A percentile compares a stretch with the other conserved stretches of the same genome.
Conservation (phyloP, 371 early-diverging fungal genomes). For the Apophysomyces variabilis region DNA sequence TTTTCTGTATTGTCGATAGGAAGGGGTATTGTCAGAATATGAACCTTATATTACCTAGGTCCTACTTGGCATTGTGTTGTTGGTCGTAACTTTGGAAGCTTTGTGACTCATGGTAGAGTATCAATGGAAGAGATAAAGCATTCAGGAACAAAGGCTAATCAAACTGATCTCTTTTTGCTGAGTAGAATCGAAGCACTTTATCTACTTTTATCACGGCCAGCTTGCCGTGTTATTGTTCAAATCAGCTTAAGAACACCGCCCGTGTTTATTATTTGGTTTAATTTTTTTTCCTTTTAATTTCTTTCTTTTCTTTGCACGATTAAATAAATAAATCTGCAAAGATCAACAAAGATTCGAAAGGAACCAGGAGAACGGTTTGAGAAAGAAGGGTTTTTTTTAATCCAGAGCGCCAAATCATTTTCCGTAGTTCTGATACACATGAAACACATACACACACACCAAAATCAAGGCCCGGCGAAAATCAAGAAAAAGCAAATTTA, state of each 20-base stretch:
- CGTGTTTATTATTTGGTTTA: neutral
- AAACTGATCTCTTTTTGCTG: constrained; percentile 13
- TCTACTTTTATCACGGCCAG: constrained; percentile 97
- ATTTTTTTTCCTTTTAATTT: too few relatives aligned
- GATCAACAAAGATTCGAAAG: neutral
- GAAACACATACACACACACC: neutral
- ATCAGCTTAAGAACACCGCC: constrained; percentile 62
- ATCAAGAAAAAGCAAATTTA: constrained; percentile 4
- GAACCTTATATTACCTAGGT: constrained; percentile 40
- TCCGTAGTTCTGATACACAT: neutral
- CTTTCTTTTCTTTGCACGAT: neutral
- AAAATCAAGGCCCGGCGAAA: constrained; percentile 1
- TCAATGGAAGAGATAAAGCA: neutral
- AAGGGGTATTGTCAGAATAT: neutral
- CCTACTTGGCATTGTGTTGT: constrained; percentile 98
- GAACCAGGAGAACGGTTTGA: neutral
- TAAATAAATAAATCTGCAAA: constrained; percentile 7
- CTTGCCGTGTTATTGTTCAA: constrained; percentile 97
- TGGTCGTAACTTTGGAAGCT: constrained; percentile 97
- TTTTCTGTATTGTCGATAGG: neutral
- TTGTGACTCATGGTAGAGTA: constrained; percentile 92
- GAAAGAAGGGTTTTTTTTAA: neutral
- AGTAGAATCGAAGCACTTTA: constrained; percentile 91
- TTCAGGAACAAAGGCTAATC: neutral
- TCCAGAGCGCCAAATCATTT: too few relatives aligned